phyloP scores from a whole-genome alignment of 2,329 filamentous ascomycete species.

The Blastomyces silverae region DNA sequence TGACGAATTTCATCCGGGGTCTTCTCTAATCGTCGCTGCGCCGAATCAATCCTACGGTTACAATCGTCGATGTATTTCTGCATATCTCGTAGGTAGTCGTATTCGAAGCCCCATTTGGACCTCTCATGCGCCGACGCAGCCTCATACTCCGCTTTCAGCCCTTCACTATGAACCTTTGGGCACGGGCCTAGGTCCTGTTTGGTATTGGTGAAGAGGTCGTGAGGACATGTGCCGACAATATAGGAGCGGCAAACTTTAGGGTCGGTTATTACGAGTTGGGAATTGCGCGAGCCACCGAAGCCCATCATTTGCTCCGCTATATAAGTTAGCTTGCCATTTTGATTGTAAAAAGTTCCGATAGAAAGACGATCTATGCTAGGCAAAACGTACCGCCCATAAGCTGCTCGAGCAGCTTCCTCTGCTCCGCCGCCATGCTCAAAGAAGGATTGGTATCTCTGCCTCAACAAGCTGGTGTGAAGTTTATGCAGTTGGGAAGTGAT shows the following conservation, averaged over 20 bases:
- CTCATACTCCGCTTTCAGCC: slow-evolving; percentile 83
- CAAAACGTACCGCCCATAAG: slow-evolving; percentile 53
- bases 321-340: slow-evolving; percentile 8
- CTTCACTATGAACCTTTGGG: slow-evolving; percentile 79
- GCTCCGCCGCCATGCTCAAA: slow-evolving; percentile 78
- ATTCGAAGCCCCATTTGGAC: slow-evolving; percentile 80
- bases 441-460: neutral
- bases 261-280: slow-evolving; percentile 82
- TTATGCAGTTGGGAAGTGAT: neutral
- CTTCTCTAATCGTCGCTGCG: slow-evolving; percentile 87
- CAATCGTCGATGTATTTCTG: slow-evolving; percentile 96
- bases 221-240: slow-evolving; percentile 86
- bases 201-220: slow-evolving; percentile 99
- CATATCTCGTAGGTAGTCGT: slow-evolving; percentile 93
- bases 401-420: slow-evolving; percentile 97
- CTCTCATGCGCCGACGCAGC: slow-evolving; percentile 62
- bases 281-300: slow-evolving; percentile 63
- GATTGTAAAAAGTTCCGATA: neutral
- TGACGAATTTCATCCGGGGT: slow-evolving; percentile 95
- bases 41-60: slow-evolving; percentile 84
- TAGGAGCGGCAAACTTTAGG: slow-evolving; percentile 93
- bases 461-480: no score
- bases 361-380: neutral
- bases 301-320: slow-evolving; percentile 65
- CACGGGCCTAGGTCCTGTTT: slow-evolving; percentile 94